A percentile compares a stretch with the other conserved stretches of the same genome.
These are phyloP conservation scores for Arctostaphylos glauca DNA, from an alignment of 148 eudicot genomes.

Conservation along the genomic window DNA sequence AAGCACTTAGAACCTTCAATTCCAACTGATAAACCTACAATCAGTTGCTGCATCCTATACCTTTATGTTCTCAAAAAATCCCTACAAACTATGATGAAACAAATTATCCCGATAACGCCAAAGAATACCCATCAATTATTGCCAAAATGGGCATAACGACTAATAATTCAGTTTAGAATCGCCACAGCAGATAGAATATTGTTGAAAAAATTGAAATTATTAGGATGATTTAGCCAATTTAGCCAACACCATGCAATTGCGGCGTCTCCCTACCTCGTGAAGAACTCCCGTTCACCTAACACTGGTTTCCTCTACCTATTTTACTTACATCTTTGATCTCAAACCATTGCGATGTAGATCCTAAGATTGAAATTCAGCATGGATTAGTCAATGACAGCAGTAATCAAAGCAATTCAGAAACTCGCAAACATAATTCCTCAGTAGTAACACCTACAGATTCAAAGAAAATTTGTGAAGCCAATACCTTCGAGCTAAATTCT, in stretches of 20 bases:
- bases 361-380: not conserved
- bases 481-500: not conserved
- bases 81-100: not conserved
- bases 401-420: not conserved
- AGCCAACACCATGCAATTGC: too few relatives aligned
- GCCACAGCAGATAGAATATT: not conserved
- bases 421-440: not conserved
- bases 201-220: too few relatives aligned
- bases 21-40: not conserved
- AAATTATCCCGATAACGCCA: not conserved
- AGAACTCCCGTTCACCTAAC: too few relatives aligned
- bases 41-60: not conserved
- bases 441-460: not conserved
- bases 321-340: not conserved
- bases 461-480: not conserved
- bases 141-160: not conserved
- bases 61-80: not conserved
- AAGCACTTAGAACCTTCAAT: not conserved
- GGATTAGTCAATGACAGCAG: not conserved
- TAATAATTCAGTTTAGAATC: not conserved
- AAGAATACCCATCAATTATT: not conserved
- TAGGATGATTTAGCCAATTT: too few relatives aligned
- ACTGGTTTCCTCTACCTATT: too few relatives aligned
- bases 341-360: not conserved
- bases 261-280: too few relatives aligned